Evolutionary conservation across 768 basidiomycete genomes (phyloP), one percentile per base, ranked within the genome.

Genomic region (Amanita inopinata): DNA sequence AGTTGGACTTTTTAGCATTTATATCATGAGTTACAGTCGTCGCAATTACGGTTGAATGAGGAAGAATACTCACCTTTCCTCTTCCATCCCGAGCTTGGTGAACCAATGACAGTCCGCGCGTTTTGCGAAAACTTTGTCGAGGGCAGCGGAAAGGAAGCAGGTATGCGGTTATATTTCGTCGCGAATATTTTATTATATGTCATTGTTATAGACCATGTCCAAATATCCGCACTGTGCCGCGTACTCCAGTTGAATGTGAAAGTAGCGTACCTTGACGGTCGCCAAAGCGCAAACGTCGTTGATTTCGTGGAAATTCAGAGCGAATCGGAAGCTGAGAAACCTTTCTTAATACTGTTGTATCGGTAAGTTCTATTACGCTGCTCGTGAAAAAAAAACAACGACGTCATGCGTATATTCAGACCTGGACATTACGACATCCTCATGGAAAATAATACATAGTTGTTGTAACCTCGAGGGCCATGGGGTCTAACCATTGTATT

Each of bases 401-500:
- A 11, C 14, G 12, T 25, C 31, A 11, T 34, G 9, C 31, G 11
- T 17, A 23, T n/a, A n/a, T n/a, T n/a, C 45, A 89, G 88, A 37
- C 89, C 90, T 14, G 89, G 90, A 6, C 90, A 93, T 57, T 93
- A 87, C 60, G 90, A 93, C 61, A 81, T 91, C 38, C 62, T 87
- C 9, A 51, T 57, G 18, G 47, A 30, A 36, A 17, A 19, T 32
- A 8, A 2, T 8, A 12, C 6, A 18, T n/a, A n/a, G n/a, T n/a
- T n/a, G n/a, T n/a, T n/a, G n/a, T n/a, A n/a, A n/a, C n/a, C n/a
- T n/a, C n/a, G n/a, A n/a, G n/a, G n/a, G n/a, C n/a, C n/a, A n/a
- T n/a, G n/a, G n/a, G n/a, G n/a, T n/a, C n/a, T n/a, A n/a, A n/a
- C n/a, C n/a, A n/a, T n/a, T n/a, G n/a, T n/a, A n/a, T n/a, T n/a